These are phyloP conservation scores for Funneliformis mosseae DNA, from an alignment of 192 early-diverging fungal genomes.

Conservation along the genomic window DNA sequence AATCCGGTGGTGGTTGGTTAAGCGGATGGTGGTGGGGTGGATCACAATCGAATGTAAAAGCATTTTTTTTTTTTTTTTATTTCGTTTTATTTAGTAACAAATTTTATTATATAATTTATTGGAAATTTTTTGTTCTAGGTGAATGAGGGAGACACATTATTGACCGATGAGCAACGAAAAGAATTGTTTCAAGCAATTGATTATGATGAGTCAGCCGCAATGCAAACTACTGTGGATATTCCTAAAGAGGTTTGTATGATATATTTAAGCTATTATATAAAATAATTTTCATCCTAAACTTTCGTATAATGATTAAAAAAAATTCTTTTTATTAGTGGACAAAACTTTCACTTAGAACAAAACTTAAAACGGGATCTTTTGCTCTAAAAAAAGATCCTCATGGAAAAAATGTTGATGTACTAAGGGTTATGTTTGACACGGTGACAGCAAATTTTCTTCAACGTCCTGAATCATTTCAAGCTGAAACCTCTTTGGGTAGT, in stretches of 20 bases:
- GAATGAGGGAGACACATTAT: slow-evolving; percentile 43
- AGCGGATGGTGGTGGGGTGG: slow-evolving; percentile 45
- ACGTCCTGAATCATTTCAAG: slow-evolving; percentile 55
- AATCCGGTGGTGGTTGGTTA: slow-evolving; percentile 7
- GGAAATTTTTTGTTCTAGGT: not conserved
- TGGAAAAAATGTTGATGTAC: slow-evolving; percentile 42
- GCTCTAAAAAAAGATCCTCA: slow-evolving; percentile 66
- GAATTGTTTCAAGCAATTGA: slow-evolving; percentile 95
- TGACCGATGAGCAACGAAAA: slow-evolving; percentile 84
- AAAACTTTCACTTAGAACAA: slow-evolving; percentile 61
- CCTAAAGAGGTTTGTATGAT: slow-evolving; percentile 59
- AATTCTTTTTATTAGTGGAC: slow-evolving; percentile 54
- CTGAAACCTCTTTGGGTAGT: slow-evolving; percentile 60
- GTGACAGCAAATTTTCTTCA: slow-evolving; percentile 61
- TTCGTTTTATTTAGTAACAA: not conserved
- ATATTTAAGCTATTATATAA: not conserved
- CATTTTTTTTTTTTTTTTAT: not conserved
- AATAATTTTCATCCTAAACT: not conserved
- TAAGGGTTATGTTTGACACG: slow-evolving; percentile 66
- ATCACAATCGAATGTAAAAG: slow-evolving; percentile 20
- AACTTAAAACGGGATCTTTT: slow-evolving; percentile 79
- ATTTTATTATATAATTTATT: not conserved
- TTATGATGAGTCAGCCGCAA: slow-evolving; percentile 78
- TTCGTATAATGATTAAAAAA: not conserved
- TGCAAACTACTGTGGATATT: slow-evolving; percentile 56